A percentile compares a stretch with the other conserved stretches of the same genome.
These are phyloP conservation scores for thale cress (Arabidopsis thaliana) DNA, from an alignment of 345 rosid genomes.

Conservation along the genomic window TAIR10.1 NC_003074.8:21821501-21822000, in stretches of 20 bases:
- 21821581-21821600: constrained; percentile 33
- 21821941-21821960: constrained; percentile 69
- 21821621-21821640: constrained; percentile 34
- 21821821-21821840: constrained; percentile 77
- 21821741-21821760: constrained; percentile 72
- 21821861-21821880: constrained; percentile 88
- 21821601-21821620: constrained; percentile 39
- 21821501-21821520: constrained; percentile 41
- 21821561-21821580: constrained; percentile 25
- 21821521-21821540: constrained; percentile 32
- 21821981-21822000: constrained; percentile 75
- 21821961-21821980: constrained; percentile 90
- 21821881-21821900: constrained; percentile 76
- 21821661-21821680: constrained; percentile 40
- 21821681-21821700: constrained; percentile 27
- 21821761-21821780: constrained; percentile 86
- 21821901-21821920: constrained; percentile 69
- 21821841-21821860: constrained; percentile 78
- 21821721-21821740: constrained; percentile 75
- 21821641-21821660: constrained; percentile 46
- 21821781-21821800: constrained; percentile 72
- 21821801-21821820: constrained; percentile 90
- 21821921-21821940: constrained; percentile 75
- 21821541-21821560: constrained; percentile 41
- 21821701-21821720: constrained; percentile 53